Evolutionary conservation across 495 filamentous ascomycete species (phyloP), one percentile per base, ranked within the genome.

Genomic region (Articulospora tetracladia): DNA sequence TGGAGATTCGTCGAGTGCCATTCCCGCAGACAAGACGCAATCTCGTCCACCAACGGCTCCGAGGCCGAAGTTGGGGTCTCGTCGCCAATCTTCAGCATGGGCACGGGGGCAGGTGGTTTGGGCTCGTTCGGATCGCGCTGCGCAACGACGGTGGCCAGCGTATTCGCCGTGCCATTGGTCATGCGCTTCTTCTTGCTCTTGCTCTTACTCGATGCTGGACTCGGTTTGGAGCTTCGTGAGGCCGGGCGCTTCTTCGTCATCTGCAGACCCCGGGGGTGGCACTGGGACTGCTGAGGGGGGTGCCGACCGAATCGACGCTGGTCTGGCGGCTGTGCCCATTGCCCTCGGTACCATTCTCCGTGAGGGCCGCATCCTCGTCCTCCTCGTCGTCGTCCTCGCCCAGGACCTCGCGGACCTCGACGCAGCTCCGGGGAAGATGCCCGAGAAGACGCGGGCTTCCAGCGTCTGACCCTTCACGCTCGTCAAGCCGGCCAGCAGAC

Each of bases 1-100:
- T 98, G 95, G 46, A 98, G 81, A 68, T 97, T 96, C 15, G 91
- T 96, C 19, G 93, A 94, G 72, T 99, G 93, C 94, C 94, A 99
- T 78, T 99, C 94, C 25, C 93, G 84, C 28, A 99, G 74, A 70
- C 93, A 98, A 7, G 91, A 96, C 19, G 93, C 92, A 69, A 98
- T 97, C 69, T 99, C 94, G 71, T 98, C 95, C 12, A 99, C 92
- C 57, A 99, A 76, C 2, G 94, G 94, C 70, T 99, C 94, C 24
- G 89, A 83, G 13, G 83, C 80, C 2, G 91, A 96, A 1, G 89
- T 93, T 2, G 92, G 88, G 0, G 92, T 96, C 76, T 98, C 94
- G 63, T 98, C 94, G 24, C 95, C 95, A 67, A 98, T 91, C 70
- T 97, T 96, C 36, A 98, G 79, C 90, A 97, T 93, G 8, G 94